Base-by-base conservation (phyloP, 1,284 basidiomycete genomes). In the Apiotrichum akiyoshidainum region DNA sequence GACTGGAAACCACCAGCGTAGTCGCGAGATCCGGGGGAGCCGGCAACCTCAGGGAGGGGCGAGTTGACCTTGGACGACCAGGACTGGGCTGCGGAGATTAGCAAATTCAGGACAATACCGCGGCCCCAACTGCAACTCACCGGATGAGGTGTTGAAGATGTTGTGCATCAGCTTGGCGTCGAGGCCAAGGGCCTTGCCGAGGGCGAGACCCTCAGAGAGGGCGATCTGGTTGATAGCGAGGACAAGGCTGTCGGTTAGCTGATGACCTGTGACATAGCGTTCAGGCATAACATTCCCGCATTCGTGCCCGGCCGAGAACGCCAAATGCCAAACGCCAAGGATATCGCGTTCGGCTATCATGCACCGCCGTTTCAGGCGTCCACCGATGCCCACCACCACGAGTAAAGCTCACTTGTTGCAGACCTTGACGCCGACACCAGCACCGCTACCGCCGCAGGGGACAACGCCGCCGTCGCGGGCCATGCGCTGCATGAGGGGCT, bases 221-320 rank as follows among this genome's bases (percentile, higher is more conserved):
- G 65, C 76, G 46, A 78, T 74, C 63, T 78, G 76, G 57, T 78
- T 78, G 49, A 74, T 69, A 21, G 74, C 72, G 12, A 76, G 61
- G 17, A 78, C 70, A 44, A 76, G 59, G 59, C 75, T 77, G 58
- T 1, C 0, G 34, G 41, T 37, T 16, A 37, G 37, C 37, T 37
- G 5, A 16, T 37, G 3, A 37, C 37, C 26, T 7, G 4, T 40
- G 39, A 12, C 11, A 10, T n/a, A n/a, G n/a, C n/a, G 39, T 17
- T 17, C 3, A 40, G 13, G 39, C 39, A 40, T 4, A 40, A 37
- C 37, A 37, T 37, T 37, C 37, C 5, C 10, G 37, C 14, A 16
- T 11, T 37, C 37, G 37, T 3, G 37, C 37, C 12, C 37, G 37
- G 37, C 37, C 14, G 26, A 37, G 37, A 37, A 37, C 17, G 41